Conservation (phyloP, 1,139 yeast genomes). For the Geotrichum aggregatum region DNA sequence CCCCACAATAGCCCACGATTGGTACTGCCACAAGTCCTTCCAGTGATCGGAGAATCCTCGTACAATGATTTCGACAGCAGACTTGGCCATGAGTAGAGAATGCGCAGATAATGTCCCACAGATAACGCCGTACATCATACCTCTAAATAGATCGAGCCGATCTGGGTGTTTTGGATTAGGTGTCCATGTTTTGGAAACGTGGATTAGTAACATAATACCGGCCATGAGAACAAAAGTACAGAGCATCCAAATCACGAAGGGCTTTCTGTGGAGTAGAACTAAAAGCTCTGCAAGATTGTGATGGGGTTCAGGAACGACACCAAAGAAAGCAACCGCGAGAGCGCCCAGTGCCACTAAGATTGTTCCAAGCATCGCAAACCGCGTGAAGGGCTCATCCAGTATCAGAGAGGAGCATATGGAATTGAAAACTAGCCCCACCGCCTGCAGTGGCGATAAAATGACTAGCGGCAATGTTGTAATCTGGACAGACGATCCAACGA, state of each 20-base stretch:
- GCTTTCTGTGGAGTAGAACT: constrained; percentile 40
- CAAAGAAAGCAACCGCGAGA: constrained; percentile 71
- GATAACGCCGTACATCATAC: constrained; percentile 60
- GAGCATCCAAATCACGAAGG: constrained; percentile 49
- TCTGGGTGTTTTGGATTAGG: constrained; percentile 16
- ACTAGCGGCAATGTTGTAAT: constrained; percentile 79
- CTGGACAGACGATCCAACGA: constrained; percentile 79
- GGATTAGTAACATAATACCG: constrained; percentile 31
- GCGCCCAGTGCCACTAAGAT: constrained; percentile 70
- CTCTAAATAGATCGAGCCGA: constrained; percentile 37
- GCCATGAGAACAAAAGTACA: constrained; percentile 34
- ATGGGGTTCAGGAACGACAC: constrained; percentile 53
- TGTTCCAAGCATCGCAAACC: constrained; percentile 59
- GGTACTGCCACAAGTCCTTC: constrained; percentile 38
- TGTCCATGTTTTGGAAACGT: constrained; percentile 17
- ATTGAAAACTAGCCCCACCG: constrained; percentile 85
- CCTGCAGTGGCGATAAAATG: constrained; percentile 76
- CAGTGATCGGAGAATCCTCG: constrained; percentile 35
- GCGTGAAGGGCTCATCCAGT: constrained; percentile 64
- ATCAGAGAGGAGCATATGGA: constrained; percentile 67
- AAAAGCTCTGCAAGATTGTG: constrained; percentile 48
- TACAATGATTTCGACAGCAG: constrained; percentile 64
- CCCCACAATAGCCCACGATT: constrained; percentile 49
- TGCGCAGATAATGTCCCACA: constrained; percentile 84
- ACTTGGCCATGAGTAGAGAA: constrained; percentile 77